Evolutionary conservation across 805 yeast genomes (phyloP).

Genomic region (Priceomyces carsonii): DNA sequence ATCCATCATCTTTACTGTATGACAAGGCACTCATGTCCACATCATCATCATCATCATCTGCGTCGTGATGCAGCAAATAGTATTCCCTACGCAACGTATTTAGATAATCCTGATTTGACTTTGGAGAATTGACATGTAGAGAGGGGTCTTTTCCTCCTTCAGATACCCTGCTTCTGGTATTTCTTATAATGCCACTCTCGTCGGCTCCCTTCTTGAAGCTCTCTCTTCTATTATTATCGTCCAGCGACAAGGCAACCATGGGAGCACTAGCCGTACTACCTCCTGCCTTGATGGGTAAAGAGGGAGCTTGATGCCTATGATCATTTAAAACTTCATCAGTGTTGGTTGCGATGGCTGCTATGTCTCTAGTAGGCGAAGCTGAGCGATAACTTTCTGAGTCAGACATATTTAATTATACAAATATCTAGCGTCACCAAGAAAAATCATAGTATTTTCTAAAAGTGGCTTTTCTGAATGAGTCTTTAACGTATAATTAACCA

Average conservation of each 20-base stretch:
- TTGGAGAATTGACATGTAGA: neutral
- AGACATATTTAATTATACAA: constrained; percentile 27
- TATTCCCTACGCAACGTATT: constrained; percentile 19
- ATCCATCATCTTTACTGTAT: constrained; percentile 3
- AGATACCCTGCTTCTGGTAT: constrained; percentile 3
- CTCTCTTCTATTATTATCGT: too few relatives aligned
- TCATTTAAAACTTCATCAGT: constrained; percentile 40
- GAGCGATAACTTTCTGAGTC: constrained; percentile 39
- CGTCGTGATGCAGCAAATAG: constrained; percentile 15
- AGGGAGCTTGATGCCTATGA: constrained; percentile 38
- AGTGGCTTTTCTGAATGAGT: too few relatives aligned
- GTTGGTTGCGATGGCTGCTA: constrained; percentile 18
- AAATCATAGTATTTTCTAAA: constrained; percentile 7
- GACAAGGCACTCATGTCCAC: constrained; percentile 2
- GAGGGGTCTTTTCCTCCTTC: neutral
- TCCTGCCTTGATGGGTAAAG: constrained; percentile 26
- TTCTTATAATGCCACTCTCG: neutral
- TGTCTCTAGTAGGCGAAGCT: constrained; percentile 23
- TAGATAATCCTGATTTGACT: constrained; percentile 9
- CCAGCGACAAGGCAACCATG: constrained; percentile 3
- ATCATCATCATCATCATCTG: constrained; percentile 19
- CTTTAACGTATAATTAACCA: too few relatives aligned
- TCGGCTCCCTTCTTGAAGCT: neutral
- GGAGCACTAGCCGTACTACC: constrained; percentile 5
- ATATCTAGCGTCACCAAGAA: too few relatives aligned